Evolutionary conservation across 106 monocot genomes (phyloP).

Genomic region (Acorus gramineus): DNA sequence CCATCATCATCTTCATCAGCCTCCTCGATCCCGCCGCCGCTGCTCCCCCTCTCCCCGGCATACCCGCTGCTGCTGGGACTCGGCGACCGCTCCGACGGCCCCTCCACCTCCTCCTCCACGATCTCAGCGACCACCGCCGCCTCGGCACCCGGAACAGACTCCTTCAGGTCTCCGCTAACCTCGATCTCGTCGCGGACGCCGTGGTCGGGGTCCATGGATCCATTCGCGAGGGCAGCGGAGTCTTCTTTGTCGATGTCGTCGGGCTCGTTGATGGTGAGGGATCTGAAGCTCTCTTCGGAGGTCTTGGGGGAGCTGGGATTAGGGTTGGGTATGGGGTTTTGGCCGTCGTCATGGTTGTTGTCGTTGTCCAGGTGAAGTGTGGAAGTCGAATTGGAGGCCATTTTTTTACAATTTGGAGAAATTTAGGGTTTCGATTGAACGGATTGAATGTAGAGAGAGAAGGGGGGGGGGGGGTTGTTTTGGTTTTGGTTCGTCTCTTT

Average conservation of each 20-base stretch:
- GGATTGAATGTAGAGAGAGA: too few relatives aligned
- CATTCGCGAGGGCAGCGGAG: conserved; percentile 21
- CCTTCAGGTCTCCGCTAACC: conserved; percentile 11
- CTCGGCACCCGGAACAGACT: not conserved
- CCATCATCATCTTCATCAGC: conserved; percentile 8
- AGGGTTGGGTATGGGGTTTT: not conserved
- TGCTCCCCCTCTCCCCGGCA: conserved; percentile 87
- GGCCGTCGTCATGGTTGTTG: not conserved
- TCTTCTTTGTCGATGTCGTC: not conserved
- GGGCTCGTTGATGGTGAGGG: conserved; percentile 25
- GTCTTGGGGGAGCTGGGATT: conserved; percentile 3
- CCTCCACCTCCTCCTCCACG: conserved; percentile 34
- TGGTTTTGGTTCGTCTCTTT: too few relatives aligned
- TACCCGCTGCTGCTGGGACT: conserved; percentile 90
- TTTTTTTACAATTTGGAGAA: not conserved
- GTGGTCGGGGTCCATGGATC: conserved; percentile 22
- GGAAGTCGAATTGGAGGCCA: conserved; percentile 12
- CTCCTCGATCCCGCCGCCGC: conserved; percentile 48
- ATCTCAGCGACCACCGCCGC: conserved; percentile 1
- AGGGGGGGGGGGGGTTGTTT: too few relatives aligned
- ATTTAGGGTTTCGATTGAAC: too few relatives aligned
- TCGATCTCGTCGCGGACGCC: conserved; percentile 18
- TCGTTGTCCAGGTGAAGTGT: not conserved
- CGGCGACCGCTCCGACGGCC: conserved; percentile 20
- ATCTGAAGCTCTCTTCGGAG: conserved; percentile 5